A percentile compares a stretch with the other conserved stretches of the same genome.
phyloP scores from a whole-genome alignment of 495 filamentous ascomycete species.

The Daldinia decipiens region DNA sequence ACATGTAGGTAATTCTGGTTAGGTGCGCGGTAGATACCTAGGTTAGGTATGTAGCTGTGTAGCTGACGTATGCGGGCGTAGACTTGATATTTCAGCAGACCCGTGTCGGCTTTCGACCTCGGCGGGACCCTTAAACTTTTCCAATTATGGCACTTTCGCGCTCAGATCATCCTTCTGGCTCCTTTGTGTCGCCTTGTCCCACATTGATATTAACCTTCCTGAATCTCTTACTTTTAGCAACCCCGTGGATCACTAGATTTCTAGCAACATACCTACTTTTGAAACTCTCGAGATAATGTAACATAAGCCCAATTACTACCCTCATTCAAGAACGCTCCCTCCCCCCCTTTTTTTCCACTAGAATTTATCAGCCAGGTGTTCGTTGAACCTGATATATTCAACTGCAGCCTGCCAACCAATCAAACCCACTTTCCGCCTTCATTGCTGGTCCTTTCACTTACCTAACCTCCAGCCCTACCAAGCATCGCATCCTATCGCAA shows the following conservation, averaged over 20 bases:
- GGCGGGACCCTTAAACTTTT: slow-evolving; percentile 25
- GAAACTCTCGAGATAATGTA: slow-evolving; percentile 9
- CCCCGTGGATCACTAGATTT: slow-evolving; percentile 25
- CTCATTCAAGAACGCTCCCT: slow-evolving; percentile 3
- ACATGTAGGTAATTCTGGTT: too few relatives aligned
- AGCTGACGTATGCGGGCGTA: slow-evolving; percentile 31
- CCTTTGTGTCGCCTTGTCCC: slow-evolving; percentile 35
- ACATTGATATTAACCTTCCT: slow-evolving; percentile 39
- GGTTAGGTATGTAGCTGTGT: too few relatives aligned
- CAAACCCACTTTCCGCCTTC: slow-evolving; percentile 31
- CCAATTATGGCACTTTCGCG: slow-evolving; percentile 28
- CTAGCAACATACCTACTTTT: slow-evolving; percentile 14
- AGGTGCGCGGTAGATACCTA: background rate
- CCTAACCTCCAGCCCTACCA: slow-evolving; percentile 15
- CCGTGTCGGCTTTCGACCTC: slow-evolving; percentile 5
- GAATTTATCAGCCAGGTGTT: slow-evolving; percentile 1
- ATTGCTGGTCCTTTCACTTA: slow-evolving; percentile 7
- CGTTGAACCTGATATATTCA: slow-evolving; percentile 1
- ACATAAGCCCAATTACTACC: slow-evolving; percentile 3
- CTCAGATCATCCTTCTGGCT: slow-evolving; percentile 27
- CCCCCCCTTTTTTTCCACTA: background rate
- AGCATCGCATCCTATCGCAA: background rate
- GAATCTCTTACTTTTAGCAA: slow-evolving; percentile 20
- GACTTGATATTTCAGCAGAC: slow-evolving; percentile 14
- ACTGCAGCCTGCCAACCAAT: slow-evolving; percentile 10